Conservation (phyloP, 2,329 filamentous ascomycete species). For the Aspergillus sclerotialis region DNA sequence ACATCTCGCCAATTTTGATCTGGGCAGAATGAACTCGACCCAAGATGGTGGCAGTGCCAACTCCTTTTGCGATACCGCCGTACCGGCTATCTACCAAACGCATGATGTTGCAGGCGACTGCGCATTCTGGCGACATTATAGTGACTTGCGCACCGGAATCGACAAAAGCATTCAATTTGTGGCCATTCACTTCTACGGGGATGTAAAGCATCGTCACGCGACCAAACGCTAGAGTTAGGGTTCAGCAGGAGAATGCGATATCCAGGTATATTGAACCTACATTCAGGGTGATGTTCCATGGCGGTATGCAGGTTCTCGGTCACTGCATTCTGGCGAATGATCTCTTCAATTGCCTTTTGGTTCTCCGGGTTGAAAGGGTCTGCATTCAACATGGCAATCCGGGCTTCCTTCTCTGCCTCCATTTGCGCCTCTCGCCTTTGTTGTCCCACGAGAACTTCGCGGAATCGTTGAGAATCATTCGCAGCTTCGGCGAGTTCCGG, state of each 20-base stretch:
- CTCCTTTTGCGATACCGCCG: constrained; percentile 83
- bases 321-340: constrained; percentile 89
- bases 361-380: constrained; percentile 93
- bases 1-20: constrained; percentile 83
- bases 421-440: constrained; percentile 64
- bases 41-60: constrained; percentile 89
- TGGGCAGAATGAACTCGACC: constrained; percentile 92
- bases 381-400: constrained; percentile 79
- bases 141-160: constrained; percentile 97
- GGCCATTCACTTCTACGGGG: constrained; percentile 87
- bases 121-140: constrained; percentile 94
- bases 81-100: constrained; percentile 88
- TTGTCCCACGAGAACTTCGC: constrained; percentile 61
- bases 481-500: constrained; percentile 71
- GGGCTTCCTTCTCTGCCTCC: constrained; percentile 69
- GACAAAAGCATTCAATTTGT: constrained; percentile 89
- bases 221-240: constrained; percentile 64
- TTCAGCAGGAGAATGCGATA: not conserved
- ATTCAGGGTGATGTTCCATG: constrained; percentile 95
- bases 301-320: constrained; percentile 95
- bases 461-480: constrained; percentile 69
- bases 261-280: constrained; percentile 44
- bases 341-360: constrained; percentile 88
- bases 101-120: constrained; percentile 91
- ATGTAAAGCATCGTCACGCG: constrained; percentile 95